phyloP scores from a whole-genome alignment of 2,329 filamentous ascomycete genomes.

The Dothistroma pini region DNA sequence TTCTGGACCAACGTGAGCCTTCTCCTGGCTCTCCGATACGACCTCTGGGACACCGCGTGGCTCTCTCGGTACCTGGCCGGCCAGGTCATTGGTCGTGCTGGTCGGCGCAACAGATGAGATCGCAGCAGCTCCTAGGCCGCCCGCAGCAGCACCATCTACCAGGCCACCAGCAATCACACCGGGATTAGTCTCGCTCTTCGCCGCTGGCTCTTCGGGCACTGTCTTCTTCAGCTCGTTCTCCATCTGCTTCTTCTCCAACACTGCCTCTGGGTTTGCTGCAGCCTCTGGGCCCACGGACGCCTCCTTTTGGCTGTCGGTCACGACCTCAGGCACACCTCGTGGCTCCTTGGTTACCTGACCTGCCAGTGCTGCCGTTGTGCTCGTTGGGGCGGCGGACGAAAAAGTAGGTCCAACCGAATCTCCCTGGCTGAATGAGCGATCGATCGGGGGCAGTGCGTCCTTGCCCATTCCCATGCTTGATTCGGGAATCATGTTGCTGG shows the following conservation, averaged over 20 bases:
- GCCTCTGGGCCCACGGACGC: slow-evolving; percentile 61
- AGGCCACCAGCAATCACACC: slow-evolving; percentile 41
- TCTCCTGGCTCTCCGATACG: slow-evolving; percentile 68
- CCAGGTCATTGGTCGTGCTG: slow-evolving; percentile 45
- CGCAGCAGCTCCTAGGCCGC: slow-evolving; percentile 14
- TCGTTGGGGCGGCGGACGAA: slow-evolving; percentile 18
- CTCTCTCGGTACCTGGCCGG: slow-evolving; percentile 44
- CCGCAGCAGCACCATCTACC: slow-evolving; percentile 37
- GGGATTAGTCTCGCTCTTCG: slow-evolving; percentile 25
- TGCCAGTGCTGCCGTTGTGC: slow-evolving; percentile 46
- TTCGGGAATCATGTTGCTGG: slow-evolving; percentile 70
- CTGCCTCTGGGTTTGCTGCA: slow-evolving; percentile 60
- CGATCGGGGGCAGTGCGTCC: slow-evolving; percentile 20
- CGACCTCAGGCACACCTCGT: slow-evolving; percentile 42
- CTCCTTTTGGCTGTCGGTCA: slow-evolving; percentile 52
- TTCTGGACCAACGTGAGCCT: slow-evolving; percentile 59
- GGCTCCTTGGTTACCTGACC: slow-evolving; percentile 45
- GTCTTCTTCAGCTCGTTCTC: slow-evolving; percentile 68
- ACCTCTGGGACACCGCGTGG: slow-evolving; percentile 54
- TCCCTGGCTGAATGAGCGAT: slow-evolving; percentile 11
- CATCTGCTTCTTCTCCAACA: slow-evolving; percentile 66
- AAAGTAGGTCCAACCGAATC: slow-evolving; percentile 7
- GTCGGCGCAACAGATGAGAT: slow-evolving; percentile 18
- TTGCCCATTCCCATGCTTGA: slow-evolving; percentile 70
- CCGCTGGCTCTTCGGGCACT: slow-evolving; percentile 46